Evolutionary conservation across 2,329 filamentous ascomycete species (phyloP).

Genomic region (Graphilbum sp.): DNA sequence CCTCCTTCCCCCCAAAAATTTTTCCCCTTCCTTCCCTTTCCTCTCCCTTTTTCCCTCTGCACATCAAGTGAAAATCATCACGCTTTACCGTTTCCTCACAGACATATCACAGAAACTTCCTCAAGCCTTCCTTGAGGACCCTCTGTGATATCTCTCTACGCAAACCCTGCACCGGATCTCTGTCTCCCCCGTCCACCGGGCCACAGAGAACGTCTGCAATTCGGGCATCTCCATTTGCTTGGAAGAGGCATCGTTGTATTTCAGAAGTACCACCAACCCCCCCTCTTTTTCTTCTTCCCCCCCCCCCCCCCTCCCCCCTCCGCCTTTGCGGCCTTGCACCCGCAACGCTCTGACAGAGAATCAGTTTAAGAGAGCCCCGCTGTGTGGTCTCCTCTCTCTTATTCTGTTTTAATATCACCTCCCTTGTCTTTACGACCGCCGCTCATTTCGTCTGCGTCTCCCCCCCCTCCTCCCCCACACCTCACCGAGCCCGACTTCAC

Average conservation of each 20-base stretch:
- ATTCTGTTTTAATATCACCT: not conserved
- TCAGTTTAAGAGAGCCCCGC: not conserved
- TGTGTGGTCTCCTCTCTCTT: too few species aligned
- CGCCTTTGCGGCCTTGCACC: too few species aligned
- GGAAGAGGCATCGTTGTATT: not conserved
- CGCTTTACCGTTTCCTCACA: conserved; percentile 1
- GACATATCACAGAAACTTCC: conserved; percentile 8
- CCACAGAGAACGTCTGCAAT: not conserved
- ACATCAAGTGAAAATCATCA: conserved; percentile 6
- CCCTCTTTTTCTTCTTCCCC: not conserved
- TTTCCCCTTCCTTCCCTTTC: not conserved
- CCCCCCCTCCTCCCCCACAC: not conserved
- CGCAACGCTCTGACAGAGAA: too few species aligned
- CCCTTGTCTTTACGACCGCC: not conserved
- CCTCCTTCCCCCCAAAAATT: not conserved
- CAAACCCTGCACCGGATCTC: not conserved
- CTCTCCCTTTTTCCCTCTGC: conserved; percentile 1
- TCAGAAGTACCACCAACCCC: not conserved
- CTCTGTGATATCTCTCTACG: conserved; percentile 7
- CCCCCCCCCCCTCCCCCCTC: not conserved
- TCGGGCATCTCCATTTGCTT: not conserved
- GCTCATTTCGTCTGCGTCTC: not conserved
- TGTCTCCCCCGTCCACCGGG: not conserved
- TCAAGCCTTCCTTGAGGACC: not conserved
- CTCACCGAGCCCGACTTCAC: too few species aligned